Evolutionary conservation across 345 rosid species (phyloP).

Genomic region (Lepidium aucheri): DNA sequence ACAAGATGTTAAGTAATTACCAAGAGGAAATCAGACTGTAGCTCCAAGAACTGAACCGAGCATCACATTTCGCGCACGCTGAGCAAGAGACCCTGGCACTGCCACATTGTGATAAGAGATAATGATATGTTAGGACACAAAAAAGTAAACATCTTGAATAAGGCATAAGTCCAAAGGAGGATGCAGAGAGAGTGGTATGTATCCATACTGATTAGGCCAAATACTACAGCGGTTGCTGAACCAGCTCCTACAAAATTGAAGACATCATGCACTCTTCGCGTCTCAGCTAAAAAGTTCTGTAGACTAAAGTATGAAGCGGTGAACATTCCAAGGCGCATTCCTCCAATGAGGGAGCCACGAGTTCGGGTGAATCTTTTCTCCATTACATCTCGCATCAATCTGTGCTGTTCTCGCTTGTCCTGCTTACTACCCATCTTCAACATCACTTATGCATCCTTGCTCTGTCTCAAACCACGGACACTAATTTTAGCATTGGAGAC

Average conservation of each 20-base stretch:
- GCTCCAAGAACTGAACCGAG: conserved; percentile 80
- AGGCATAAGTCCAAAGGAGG: background rate
- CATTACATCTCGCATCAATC: conserved; percentile 92
- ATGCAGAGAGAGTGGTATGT: background rate
- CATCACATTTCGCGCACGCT: conserved; percentile 81
- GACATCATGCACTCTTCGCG: conserved; percentile 70
- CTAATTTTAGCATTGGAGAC: background rate
- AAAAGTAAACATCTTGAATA: background rate
- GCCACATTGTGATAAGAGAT: conserved; percentile 7
- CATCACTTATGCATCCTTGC: conserved; percentile 94
- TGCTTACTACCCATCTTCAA: conserved; percentile 91
- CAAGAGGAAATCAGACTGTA: conserved; percentile 65
- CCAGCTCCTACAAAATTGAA: conserved; percentile 82
- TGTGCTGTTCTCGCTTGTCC: conserved; percentile 76
- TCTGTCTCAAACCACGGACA: conserved; percentile 32
- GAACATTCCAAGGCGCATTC: conserved; percentile 85
- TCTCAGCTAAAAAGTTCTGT: conserved; percentile 76
- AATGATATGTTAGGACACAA: background rate
- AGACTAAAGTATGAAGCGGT: conserved; percentile 74
- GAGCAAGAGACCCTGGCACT: conserved; percentile 82
- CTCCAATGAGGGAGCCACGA: conserved; percentile 86
- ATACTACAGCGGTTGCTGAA: conserved; percentile 85
- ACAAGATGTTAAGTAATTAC: conserved; percentile 31
- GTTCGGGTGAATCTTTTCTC: conserved; percentile 80
- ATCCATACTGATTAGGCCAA: conserved; percentile 67